Percentiles rank a stretch among this genome's conserved stretches.
Conservation (phyloP, 129 eudicot genomes). For the Scalesia atractyloides region DNA sequence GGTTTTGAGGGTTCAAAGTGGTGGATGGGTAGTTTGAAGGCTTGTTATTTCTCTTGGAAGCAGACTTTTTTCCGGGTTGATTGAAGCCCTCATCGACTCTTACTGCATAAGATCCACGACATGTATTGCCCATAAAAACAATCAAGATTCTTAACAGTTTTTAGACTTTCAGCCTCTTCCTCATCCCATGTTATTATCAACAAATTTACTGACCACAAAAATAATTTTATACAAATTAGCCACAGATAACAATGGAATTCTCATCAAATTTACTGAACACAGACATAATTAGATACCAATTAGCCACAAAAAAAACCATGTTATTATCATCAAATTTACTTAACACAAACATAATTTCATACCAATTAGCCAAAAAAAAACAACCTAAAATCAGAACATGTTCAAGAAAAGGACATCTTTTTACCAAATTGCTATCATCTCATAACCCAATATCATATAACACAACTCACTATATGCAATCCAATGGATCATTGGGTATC, state of each 20-base stretch:
- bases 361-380: slow-evolving; percentile 17
- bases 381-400: slow-evolving; percentile 1
- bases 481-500: neutral
- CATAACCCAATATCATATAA: neutral
- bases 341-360: slow-evolving; percentile 15
- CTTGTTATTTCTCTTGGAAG: slow-evolving; percentile 44
- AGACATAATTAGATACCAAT: too few species aligned
- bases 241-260: neutral
- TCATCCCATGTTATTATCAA: slow-evolving; percentile 27
- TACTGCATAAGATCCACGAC: slow-evolving; percentile 78
- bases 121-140: slow-evolving; percentile 98
- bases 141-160: slow-evolving; percentile 28
- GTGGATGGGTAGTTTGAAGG: slow-evolving; percentile 43
- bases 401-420: neutral
- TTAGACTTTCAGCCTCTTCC: slow-evolving; percentile 27
- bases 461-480: neutral
- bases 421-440: neutral
- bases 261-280: neutral
- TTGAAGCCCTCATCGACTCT: slow-evolving; percentile 54
- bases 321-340: slow-evolving; percentile 29
- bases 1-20: slow-evolving; percentile 42
- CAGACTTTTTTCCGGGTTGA: slow-evolving; percentile 58
- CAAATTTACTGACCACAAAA: slow-evolving; percentile 25
- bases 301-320: neutral
- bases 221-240: slow-evolving; percentile 20